These are phyloP conservation scores for Macrophomina phaseolina DNA, from an alignment of 2,329 filamentous ascomycete species.

Conservation along the genomic window DNA sequence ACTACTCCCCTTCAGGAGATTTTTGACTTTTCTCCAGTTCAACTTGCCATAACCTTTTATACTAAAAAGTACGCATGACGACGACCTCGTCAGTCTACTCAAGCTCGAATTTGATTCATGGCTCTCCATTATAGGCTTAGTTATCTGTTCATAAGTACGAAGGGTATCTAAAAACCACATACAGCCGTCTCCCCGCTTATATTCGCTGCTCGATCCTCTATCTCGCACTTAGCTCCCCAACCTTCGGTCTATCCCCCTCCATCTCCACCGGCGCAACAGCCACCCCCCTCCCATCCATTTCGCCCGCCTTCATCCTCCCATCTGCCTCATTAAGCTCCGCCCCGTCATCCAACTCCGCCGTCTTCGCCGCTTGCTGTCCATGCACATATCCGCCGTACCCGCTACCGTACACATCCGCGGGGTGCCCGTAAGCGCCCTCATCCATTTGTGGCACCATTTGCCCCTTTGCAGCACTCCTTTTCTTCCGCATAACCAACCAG, in stretches of 20 bases:
- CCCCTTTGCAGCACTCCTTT: background rate
- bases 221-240: background rate
- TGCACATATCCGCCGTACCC: background rate
- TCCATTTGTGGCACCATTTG: background rate
- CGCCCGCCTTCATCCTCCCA: background rate
- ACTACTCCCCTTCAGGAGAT: too few species aligned
- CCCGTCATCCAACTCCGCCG: slow-evolving; percentile 12
- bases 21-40: too few species aligned
- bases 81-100: too few species aligned
- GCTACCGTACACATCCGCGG: background rate
- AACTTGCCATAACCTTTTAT: too few species aligned
- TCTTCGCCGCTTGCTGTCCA: background rate
- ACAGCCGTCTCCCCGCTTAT: background rate
- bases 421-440: background rate
- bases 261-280: background rate
- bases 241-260: slow-evolving; percentile 13
- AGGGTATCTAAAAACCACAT: background rate
- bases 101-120: too few species aligned
- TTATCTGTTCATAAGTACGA: too few species aligned
- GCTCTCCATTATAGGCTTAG: too few species aligned
- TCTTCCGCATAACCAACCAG: slow-evolving; percentile 20
- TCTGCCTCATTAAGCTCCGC: slow-evolving; percentile 3
- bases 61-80: too few species aligned
- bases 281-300: background rate
- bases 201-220: background rate